A percentile compares a stretch with the other conserved stretches of the same genome.
phyloP scores from a whole-genome alignment of 2,329 filamentous ascomycete species.

The Colletotrichum caudatum region DNA sequence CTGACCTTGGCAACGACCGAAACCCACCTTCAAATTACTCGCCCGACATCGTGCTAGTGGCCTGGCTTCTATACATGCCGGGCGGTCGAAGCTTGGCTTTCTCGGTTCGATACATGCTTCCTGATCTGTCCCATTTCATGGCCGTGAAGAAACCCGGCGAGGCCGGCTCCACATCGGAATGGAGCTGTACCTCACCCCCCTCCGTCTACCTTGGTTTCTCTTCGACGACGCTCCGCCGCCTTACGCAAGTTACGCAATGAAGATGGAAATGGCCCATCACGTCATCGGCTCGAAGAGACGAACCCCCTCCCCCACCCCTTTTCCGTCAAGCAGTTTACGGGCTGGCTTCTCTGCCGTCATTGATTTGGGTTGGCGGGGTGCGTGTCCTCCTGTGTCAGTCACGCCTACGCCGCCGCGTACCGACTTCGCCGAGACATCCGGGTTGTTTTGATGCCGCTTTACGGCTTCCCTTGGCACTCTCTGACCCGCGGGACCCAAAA shows the following conservation, averaged over 20 bases:
- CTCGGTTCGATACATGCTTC: neutral
- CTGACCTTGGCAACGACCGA: neutral
- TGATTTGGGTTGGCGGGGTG: too few relatives aligned
- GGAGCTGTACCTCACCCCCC: neutral
- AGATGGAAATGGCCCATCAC: neutral
- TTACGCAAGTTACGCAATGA: neutral
- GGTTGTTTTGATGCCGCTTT: neutral
- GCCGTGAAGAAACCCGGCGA: neutral
- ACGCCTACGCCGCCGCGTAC: neutral
- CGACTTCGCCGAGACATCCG: neutral
- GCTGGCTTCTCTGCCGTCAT: too few relatives aligned
- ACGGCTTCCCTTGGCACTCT: too few relatives aligned
- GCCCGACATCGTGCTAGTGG: neutral
- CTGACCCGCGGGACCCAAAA: too few relatives aligned
- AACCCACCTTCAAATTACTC: too few relatives aligned
- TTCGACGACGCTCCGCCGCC: too few relatives aligned
- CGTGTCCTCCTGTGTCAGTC: neutral
- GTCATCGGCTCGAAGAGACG: neutral
- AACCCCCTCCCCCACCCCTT: too few relatives aligned
- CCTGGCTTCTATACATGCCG: neutral
- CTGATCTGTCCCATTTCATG: neutral
- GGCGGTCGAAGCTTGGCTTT: neutral
- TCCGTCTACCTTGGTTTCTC: neutral
- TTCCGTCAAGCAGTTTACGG: neutral
- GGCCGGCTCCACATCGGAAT: neutral